Evolutionary conservation across 768 basidiomycete genomes (phyloP).

Genomic region (Candolleomyces eurysporus): DNA sequence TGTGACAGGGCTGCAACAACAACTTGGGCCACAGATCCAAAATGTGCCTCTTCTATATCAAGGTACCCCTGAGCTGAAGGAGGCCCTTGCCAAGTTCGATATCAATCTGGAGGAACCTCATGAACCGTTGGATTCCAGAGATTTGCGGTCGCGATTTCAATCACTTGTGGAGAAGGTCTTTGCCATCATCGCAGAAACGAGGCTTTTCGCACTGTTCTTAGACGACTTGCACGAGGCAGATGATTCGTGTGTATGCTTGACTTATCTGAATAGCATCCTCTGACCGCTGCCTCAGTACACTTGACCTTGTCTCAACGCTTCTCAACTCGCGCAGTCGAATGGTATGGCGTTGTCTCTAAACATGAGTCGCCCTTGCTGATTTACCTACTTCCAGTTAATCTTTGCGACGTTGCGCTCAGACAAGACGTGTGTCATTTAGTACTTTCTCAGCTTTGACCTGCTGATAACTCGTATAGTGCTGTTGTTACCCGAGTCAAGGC

Average conservation of each 20-base stretch:
- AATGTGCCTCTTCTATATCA: conserved; percentile 71
- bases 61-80: conserved; percentile 66
- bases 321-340: conserved; percentile 65
- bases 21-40: conserved; percentile 66
- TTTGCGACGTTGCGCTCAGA: conserved; percentile 62
- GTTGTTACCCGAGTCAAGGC: conserved; percentile 49
- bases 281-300: conserved; percentile 39
- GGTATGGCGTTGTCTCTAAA: conserved; percentile 31
- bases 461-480: conserved; percentile 24
- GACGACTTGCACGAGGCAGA: conserved; percentile 78
- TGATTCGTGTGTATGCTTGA: conserved; percentile 45
- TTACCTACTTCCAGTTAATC: conserved; percentile 44
- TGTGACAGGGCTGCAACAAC: conserved; percentile 53
- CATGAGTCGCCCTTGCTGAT: conserved; percentile 4
- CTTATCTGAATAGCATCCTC: neutral
- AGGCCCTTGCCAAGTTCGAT: conserved; percentile 56
- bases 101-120: conserved; percentile 49
- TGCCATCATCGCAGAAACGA: conserved; percentile 63
- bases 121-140: conserved; percentile 54
- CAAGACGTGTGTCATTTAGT: conserved; percentile 34
- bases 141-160: conserved; percentile 70
- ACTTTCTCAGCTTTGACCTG: neutral
- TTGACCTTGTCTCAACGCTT: conserved; percentile 65
- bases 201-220: conserved; percentile 67
- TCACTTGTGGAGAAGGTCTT: conserved; percentile 70